Percentiles rank a stretch among this genome's conserved stretches.
These are phyloP conservation scores for Ganoderma leucocontextum DNA, from an alignment of 1,284 basidiomycete genomes.

Conservation along the genomic window DNA sequence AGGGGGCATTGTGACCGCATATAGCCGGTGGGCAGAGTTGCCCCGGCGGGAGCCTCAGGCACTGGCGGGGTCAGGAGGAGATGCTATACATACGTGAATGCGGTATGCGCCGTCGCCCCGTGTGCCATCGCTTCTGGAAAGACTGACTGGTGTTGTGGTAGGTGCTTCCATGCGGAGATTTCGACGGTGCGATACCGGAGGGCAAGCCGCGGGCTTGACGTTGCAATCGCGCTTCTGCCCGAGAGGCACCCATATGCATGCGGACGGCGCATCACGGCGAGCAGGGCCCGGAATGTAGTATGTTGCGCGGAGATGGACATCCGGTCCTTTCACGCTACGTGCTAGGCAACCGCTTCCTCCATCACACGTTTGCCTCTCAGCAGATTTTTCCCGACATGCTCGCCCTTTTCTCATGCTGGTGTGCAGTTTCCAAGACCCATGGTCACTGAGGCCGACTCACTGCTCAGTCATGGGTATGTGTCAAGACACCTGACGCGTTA, in stretches of 20 bases:
- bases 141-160: not conserved
- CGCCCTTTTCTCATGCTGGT: not conserved
- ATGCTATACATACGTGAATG: not conserved
- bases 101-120: not conserved
- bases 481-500: conserved; percentile 3
- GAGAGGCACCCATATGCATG: conserved; percentile 2
- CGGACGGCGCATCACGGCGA: conserved; percentile 1
- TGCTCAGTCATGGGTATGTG: not conserved
- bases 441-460: not conserved
- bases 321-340: not conserved
- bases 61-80: not conserved
- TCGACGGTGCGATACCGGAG: not conserved
- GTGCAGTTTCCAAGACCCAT: not conserved
- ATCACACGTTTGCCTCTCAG: not conserved
- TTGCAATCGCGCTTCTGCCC: not conserved
- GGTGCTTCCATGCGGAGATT: conserved; percentile 4
- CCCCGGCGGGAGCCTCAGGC: not conserved
- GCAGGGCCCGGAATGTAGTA: not conserved
- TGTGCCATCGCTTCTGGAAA: not conserved
- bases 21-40: not conserved
- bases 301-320: not conserved
- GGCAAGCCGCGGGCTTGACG: not conserved
- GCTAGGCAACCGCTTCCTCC: not conserved
- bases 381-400: not conserved
- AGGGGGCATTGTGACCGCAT: not conserved